A percentile compares a stretch with the other conserved stretches of the same genome.
These are phyloP conservation scores for Porphyrellus sp. DNA, from an alignment of 1,284 basidiomycete genomes.

Conservation along the genomic window DNA sequence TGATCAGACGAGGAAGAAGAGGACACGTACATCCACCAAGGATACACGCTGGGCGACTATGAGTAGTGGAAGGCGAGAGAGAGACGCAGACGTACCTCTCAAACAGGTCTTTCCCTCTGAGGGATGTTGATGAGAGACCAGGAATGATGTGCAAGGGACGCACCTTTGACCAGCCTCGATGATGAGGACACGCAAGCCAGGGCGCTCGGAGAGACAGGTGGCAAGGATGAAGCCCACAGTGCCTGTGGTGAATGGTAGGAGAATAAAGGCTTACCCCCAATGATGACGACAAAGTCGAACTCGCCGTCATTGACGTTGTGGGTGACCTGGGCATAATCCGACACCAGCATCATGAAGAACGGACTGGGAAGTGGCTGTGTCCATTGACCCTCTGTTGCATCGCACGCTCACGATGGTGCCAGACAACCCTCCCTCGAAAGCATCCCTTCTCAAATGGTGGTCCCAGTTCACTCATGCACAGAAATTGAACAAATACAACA, in stretches of 20 bases:
- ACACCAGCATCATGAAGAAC: not conserved
- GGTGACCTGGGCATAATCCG: constrained; percentile 12
- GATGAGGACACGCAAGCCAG: constrained; percentile 53
- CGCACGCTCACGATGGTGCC: constrained; percentile 23
- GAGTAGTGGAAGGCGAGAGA: not conserved
- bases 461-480: constrained; percentile 66
- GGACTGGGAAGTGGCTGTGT: constrained; percentile 18
- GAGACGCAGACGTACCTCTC: constrained; percentile 38
- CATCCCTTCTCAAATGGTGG: constrained; percentile 82
- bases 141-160: not conserved
- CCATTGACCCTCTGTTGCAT: not conserved
- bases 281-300: constrained; percentile 59
- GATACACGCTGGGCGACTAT: constrained; percentile 47
- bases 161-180: constrained; percentile 68
- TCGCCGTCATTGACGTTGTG: constrained; percentile 6
- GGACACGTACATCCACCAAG: constrained; percentile 62
- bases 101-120: constrained; percentile 34
- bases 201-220: constrained; percentile 59
- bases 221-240: constrained; percentile 70
- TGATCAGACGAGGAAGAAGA: not conserved
- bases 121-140: not conserved
- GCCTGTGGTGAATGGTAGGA: constrained; percentile 37
- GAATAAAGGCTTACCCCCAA: constrained; percentile 49
- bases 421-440: constrained; percentile 46
- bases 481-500: constrained; percentile 49